Conservation (phyloP, 805 yeast genomes). For the Lipomyces chichibuensis region DNA sequence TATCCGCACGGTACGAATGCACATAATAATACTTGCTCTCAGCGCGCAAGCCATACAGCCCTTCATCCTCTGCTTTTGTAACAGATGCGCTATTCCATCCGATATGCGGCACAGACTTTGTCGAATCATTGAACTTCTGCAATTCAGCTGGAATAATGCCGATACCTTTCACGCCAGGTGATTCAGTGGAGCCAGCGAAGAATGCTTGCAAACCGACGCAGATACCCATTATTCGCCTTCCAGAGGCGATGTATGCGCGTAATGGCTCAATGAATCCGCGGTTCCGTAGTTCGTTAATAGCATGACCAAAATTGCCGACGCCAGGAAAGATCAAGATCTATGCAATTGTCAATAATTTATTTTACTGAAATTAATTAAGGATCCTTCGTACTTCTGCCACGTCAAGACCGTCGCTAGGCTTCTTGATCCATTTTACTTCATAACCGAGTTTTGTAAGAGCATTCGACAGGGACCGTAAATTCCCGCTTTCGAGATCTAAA, state of each 20-base stretch:
- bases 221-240: slow-evolving; percentile 90
- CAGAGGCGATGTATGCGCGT: slow-evolving; percentile 66
- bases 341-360: neutral
- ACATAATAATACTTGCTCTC: slow-evolving; percentile 85
- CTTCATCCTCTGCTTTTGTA: slow-evolving; percentile 35
- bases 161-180: slow-evolving; percentile 64
- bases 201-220: slow-evolving; percentile 95
- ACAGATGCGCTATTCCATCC: slow-evolving; percentile 80
- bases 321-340: slow-evolving; percentile 81
- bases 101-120: slow-evolving; percentile 90
- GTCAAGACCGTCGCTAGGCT: slow-evolving; percentile 54
- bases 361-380: neutral
- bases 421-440: slow-evolving; percentile 61
- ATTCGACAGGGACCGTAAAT: slow-evolving; percentile 82
- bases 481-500: slow-evolving; percentile 93
- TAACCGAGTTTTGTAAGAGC: slow-evolving; percentile 82
- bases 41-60: slow-evolving; percentile 66
- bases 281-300: slow-evolving; percentile 67
- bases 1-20: slow-evolving; percentile 84
- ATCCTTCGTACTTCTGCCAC: slow-evolving; percentile 48
- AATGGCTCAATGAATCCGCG: slow-evolving; percentile 71
- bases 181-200: slow-evolving; percentile 74
- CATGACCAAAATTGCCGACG: slow-evolving; percentile 96
- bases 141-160: slow-evolving; percentile 59
- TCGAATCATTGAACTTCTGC: slow-evolving; percentile 60